Evolutionary conservation across 495 filamentous ascomycete species (phyloP).

Genomic region (Aspergillus egyptiacus): DNA sequence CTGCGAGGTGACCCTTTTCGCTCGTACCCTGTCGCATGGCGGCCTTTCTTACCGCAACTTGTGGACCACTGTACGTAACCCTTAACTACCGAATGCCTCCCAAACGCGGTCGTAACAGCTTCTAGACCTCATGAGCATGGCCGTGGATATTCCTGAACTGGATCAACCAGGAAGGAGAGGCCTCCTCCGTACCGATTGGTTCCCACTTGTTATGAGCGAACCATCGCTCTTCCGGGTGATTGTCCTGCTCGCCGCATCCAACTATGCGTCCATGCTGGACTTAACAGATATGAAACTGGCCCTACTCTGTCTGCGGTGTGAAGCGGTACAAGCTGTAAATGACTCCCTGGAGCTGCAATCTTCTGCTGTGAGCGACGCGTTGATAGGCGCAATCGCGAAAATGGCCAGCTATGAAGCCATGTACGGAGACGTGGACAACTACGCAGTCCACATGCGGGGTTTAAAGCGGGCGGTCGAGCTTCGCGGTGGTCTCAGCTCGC

Average conservation of each 20-base stretch:
- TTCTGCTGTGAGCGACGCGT: slow-evolving; percentile 21
- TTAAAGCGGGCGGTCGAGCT: slow-evolving; percentile 25
- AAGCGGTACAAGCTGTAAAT: slow-evolving; percentile 33
- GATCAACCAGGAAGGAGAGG: slow-evolving; percentile 29
- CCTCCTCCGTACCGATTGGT: slow-evolving; percentile 40
- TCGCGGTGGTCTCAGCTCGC: slow-evolving; percentile 30
- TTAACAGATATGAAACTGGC: slow-evolving; percentile 17
- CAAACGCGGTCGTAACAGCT: neutral
- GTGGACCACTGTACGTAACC: slow-evolving; percentile 36
- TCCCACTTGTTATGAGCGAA: slow-evolving; percentile 40
- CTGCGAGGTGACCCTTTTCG: slow-evolving; percentile 35
- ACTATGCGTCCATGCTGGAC: slow-evolving; percentile 28
- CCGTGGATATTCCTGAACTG: slow-evolving; percentile 42
- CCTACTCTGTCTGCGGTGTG: slow-evolving; percentile 31
- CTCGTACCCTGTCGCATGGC: slow-evolving; percentile 27
- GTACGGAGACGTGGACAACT: slow-evolving; percentile 32
- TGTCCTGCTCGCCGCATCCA: slow-evolving; percentile 37
- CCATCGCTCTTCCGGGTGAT: slow-evolving; percentile 38
- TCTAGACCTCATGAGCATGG: slow-evolving; percentile 39
- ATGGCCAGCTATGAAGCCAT: slow-evolving; percentile 46
- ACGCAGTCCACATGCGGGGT: slow-evolving; percentile 37
- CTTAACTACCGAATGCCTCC: neutral
- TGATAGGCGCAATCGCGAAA: slow-evolving; percentile 43
- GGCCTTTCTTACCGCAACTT: slow-evolving; percentile 25
- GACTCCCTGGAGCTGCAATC: slow-evolving; percentile 18